Base-by-base conservation (phyloP, 2,329 filamentous ascomycete species). In the Zymoseptoria ardabiliae region DNA sequence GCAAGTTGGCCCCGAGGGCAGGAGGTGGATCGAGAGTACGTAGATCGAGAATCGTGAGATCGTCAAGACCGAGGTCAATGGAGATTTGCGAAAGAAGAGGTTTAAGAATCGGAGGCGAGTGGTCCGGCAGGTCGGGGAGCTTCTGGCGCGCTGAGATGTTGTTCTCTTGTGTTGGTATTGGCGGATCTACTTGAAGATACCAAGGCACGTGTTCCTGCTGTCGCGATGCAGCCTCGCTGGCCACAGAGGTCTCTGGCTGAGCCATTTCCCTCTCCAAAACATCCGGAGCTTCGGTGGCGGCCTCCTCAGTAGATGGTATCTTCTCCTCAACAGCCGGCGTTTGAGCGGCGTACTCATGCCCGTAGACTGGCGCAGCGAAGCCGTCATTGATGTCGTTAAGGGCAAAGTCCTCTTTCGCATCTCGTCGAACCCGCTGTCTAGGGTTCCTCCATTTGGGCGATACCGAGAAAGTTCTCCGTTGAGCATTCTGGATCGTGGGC, bases 1-100 rank as follows among this genome's bases (percentile, higher is more conserved):
- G 82, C 25, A 97, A 81, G 68, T 93, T 92, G 1, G 90, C 85
- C 1, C 94, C 94, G 1, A 99, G 81, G 0, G 92, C 92, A 0
- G 93, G 87, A 0, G 92, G 89, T 0, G 92, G 91, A 67, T 97
- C 89, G 54, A 97, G 81, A 45, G 84, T 78, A 58, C 94, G 90
- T 30, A 99, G 80, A 70, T 99, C 94, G 53, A 96, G 79, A 5
- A 99, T 75, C 1, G 81, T 81, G 53, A 99, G 79, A 58, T 91
- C 84, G 71, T 97, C 91, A 49, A 99, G 79, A 41, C 94, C 94
- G 66, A 96, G 85, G 28, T 96, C 89, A 61, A 92, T 84, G 6
- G 90, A 91, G 1, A 91, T 81, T 70, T 91, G 90, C 63, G 91
- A 81, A 28, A 97, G 78, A 56, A 97, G 80, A 2, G 86, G 82